Conservation (phyloP, 78 protist species). For the Anaeramoeba ignava region DNA sequence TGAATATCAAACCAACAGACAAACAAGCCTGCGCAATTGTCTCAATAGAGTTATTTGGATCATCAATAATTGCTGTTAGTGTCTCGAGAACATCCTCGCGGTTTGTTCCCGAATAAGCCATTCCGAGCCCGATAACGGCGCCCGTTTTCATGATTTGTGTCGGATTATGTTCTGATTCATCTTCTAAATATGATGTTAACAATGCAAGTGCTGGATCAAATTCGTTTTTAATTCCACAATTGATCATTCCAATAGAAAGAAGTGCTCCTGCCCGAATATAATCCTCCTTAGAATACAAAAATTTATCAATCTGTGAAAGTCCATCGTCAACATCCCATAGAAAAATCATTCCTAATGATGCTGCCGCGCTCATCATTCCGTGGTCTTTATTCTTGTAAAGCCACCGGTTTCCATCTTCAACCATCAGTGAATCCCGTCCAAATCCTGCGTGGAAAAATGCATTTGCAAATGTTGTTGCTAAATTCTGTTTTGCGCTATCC, state of each 20-base stretch:
- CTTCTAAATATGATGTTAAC: constrained; percentile 31
- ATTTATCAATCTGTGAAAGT: constrained; percentile 43
- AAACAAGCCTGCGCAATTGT: constrained; percentile 46
- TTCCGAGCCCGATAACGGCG: constrained; percentile 3
- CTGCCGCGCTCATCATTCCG: constrained; percentile 9
- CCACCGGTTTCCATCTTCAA: constrained; percentile 34
- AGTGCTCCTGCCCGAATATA: constrained; percentile 87
- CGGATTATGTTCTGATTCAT: too few species aligned
- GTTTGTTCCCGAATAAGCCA: background rate
- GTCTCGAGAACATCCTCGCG: constrained; percentile 6
- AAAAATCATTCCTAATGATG: background rate
- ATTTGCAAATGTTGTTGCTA: constrained; percentile 84
- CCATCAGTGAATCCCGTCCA: constrained; percentile 73
- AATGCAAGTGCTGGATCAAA: constrained; percentile 80
- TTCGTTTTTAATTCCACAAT: constrained; percentile 55
- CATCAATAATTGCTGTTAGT: constrained; percentile 28
- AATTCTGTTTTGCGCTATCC: constrained; percentile 67
- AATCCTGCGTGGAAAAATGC: constrained; percentile 89
- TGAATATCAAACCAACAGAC: constrained; percentile 69
- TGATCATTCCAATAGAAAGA: constrained; percentile 74
- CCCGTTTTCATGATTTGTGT: background rate
- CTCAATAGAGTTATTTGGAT: constrained; percentile 49
- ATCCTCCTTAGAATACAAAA: constrained; percentile 42
- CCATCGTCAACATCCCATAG: constrained; percentile 14
- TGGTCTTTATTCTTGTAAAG: constrained; percentile 11